phyloP scores from a whole-genome alignment of 2,329 filamentous ascomycete species.

The Pyrenochaeta sp. region DNA sequence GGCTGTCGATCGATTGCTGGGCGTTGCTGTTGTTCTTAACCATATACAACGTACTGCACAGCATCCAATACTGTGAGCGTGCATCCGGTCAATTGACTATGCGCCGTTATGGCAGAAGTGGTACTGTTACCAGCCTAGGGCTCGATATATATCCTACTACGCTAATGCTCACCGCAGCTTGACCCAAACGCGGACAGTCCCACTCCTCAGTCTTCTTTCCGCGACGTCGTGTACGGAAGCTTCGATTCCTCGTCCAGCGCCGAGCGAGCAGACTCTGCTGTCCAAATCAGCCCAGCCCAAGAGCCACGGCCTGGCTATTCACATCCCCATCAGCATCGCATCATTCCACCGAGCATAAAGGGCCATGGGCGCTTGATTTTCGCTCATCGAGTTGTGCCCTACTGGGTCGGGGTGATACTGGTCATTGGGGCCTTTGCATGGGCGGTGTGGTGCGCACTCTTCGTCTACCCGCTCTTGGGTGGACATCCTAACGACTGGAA shows the following conservation, averaged over 20 bases:
- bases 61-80: not conserved
- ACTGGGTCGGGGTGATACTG: slow-evolving; percentile 22
- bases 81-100: slow-evolving; percentile 7
- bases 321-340: slow-evolving; percentile 27
- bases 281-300: slow-evolving; percentile 19
- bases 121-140: slow-evolving; percentile 7
- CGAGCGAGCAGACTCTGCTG: slow-evolving; percentile 19
- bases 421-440: slow-evolving; percentile 27
- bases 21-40: slow-evolving; percentile 1
- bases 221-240: slow-evolving; percentile 22
- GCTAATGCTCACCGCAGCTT: slow-evolving; percentile 14
- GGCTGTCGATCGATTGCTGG: slow-evolving; percentile 4
- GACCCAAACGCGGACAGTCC: slow-evolving; percentile 7
- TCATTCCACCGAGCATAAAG: slow-evolving; percentile 32
- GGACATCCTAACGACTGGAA: slow-evolving; percentile 12
- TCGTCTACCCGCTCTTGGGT: slow-evolving; percentile 22
- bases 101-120: slow-evolving; percentile 27
- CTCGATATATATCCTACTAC: not conserved
- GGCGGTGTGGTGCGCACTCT: slow-evolving; percentile 30
- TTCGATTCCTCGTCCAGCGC: slow-evolving; percentile 5
- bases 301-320: slow-evolving; percentile 16
- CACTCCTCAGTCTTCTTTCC: slow-evolving; percentile 7
- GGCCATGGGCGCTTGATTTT: slow-evolving; percentile 31
- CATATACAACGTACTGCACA: not conserved
- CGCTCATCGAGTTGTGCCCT: slow-evolving; percentile 29